Evolutionary conservation across 345 rosid species (phyloP).

Genomic region (Lepidium aucheri): DNA sequence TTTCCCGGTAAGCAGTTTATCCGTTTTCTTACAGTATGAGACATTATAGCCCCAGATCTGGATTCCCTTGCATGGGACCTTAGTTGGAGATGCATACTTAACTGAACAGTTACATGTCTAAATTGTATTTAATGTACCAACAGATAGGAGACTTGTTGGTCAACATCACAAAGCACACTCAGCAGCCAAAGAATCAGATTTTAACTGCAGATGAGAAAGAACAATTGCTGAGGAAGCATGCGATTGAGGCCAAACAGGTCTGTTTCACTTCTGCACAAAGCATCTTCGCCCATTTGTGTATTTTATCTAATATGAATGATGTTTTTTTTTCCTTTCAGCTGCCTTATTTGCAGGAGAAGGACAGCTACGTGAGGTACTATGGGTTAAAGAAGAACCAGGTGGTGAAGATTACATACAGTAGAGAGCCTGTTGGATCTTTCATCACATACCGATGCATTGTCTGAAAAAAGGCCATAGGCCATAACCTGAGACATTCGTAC

Average conservation of each 20-base stretch:
- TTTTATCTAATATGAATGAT: not conserved
- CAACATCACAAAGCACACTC: constrained; percentile 26
- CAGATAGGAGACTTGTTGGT: constrained; percentile 30
- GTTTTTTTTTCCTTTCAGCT: constrained; percentile 15
- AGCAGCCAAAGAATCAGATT: constrained; percentile 24
- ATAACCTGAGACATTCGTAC: not conserved
- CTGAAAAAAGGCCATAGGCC: constrained; percentile 11
- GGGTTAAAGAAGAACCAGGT: constrained; percentile 29
- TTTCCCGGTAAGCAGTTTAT: constrained; percentile 17
- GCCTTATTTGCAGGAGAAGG: constrained; percentile 28
- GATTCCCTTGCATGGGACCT: not conserved
- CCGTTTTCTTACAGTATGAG: not conserved
- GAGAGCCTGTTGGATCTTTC: constrained; percentile 16
- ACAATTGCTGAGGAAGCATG: constrained; percentile 3
- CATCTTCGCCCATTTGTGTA: not conserved
- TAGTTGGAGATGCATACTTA: not conserved
- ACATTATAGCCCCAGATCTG: not conserved
- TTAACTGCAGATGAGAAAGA: constrained; percentile 22
- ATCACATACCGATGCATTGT: constrained; percentile 25
- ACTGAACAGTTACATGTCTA: not conserved
- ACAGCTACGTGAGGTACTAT: constrained; percentile 24
- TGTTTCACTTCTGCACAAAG: not conserved
- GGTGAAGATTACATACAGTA: constrained; percentile 28
- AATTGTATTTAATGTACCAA: not conserved
- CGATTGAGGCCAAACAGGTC: constrained; percentile 21